phyloP scores from a whole-genome alignment of 495 filamentous ascomycete genomes.

The Wilcoxina mikolae region DNA sequence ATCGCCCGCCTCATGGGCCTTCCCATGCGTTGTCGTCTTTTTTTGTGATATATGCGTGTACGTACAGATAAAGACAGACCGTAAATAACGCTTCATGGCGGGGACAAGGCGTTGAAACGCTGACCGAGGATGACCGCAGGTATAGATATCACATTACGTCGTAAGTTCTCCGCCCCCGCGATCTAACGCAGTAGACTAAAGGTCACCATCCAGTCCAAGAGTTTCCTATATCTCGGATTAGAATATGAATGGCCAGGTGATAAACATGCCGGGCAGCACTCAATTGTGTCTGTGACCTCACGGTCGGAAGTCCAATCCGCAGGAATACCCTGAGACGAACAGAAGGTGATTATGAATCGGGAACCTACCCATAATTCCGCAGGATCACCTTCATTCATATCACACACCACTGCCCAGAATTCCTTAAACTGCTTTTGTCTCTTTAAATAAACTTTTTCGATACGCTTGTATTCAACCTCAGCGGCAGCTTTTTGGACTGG shows the following conservation, averaged over 20 bases:
- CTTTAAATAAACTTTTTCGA: conserved; percentile 12
- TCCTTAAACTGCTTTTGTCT: conserved; percentile 25
- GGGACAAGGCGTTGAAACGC: background rate
- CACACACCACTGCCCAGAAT: conserved; percentile 24
- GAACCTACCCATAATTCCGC: conserved; percentile 28
- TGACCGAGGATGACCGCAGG: background rate
- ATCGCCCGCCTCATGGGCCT: background rate
- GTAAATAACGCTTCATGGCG: background rate
- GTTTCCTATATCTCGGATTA: conserved; percentile 3
- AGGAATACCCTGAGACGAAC: background rate
- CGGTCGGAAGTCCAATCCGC: background rate
- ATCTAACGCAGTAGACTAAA: background rate
- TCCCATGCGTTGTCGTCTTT: background rate
- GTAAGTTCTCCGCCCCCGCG: no score
- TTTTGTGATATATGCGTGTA: background rate
- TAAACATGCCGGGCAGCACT: no score
- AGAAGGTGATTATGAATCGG: background rate
- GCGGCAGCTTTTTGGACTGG: conserved; percentile 16
- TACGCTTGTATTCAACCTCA: conserved; percentile 13
- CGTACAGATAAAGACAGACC: background rate
- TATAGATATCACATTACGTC: background rate
- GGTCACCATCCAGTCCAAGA: conserved; percentile 4
- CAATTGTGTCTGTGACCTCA: background rate
- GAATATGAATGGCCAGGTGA: no score
- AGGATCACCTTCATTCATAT: conserved; percentile 18